Evolutionary conservation across 148 eudicot genomes (phyloP), one percentile per base, ranked within the genome.

Genomic region (Spergularia bocconei): DNA sequence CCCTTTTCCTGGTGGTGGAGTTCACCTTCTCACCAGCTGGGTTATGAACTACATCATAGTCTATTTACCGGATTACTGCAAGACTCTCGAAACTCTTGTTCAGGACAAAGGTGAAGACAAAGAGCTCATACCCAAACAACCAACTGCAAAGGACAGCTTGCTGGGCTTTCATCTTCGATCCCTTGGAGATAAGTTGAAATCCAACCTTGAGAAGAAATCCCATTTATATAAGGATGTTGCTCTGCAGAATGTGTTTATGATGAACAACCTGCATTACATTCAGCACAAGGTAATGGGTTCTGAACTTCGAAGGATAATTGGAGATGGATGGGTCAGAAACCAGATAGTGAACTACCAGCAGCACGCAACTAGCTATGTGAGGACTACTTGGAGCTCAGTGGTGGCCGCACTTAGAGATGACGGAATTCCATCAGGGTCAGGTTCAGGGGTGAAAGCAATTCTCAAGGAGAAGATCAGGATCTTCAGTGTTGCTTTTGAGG

Each of bases 201-300:
- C 80, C 59, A 91, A 87, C 80, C 80, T 91, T 0, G 86, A 88
- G 15, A 78, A 67, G 14, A 91, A 88, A 59, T 83, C 93, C 50
- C 81, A 70, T 60, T 68, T 93, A 50, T 93, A 89, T 83, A 78
- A 38, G 75, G 97, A 91, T 75, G 14, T 57, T 52, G 79, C 97
- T 6, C 73, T 91, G 63, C 85, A 80, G 67, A 87, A 86, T 67
- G 69, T 91, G 16, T 91, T 91, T 58, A 77, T 89, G 77, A 90
- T 90, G 97, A 91, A 91, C 83, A 91, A 91, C 81, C 71, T 82
- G 23, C 90, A 86, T 59, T 91, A 91, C 80, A 91, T 91, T 73
- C 92, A 87, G 17, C 63, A 78, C 36, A 91, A 91, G 70, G 87
- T 90, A 44, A 70, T 76, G 47, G 76, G 73, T 69, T 90, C 93